Base-by-base conservation (phyloP, 139 green algal species). In the Medakamo hakoo region DNA sequence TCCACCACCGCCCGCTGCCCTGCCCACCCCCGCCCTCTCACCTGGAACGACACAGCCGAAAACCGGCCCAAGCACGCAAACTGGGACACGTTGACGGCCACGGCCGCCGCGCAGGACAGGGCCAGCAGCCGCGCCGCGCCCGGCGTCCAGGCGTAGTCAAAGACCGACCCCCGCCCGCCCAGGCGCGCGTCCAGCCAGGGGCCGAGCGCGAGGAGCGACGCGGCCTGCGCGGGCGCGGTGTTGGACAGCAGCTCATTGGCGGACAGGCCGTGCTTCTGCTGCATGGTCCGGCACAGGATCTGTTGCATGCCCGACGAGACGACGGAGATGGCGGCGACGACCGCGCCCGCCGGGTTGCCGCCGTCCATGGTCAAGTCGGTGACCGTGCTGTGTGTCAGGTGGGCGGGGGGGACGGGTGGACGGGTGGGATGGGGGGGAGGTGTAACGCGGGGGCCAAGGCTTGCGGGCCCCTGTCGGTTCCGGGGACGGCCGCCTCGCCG, bases 31-130 rank as follows among this genome's bases (percentile, higher is more conserved):
- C 48, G 19, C 61, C 49, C 49, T 27, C 28, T 9, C 18, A 62
- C 81, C 80, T 96, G 89, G 74, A 95, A 96, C 2, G 85, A 87
- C 27, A 96, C 83, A 0, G 89, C 89, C 22, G 76, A 84, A 76
- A 96, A 96, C 23, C 88, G 75, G 27, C 89, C 89, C 30, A 96
- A 78, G 78, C 89, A 96, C 73, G 89, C 83, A 75, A 95, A 96
- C 80, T 96, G 88, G 19, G 65, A 81, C 28, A 95, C 72, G 75
- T 96, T 96, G 61, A 95, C 85, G 4, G 80, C 64, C 40, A 96
- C 82, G 4, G 88, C 86, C 26, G 91, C 73, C 0, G 67, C 57
- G 69, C 84, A 96, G 1, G 78, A 90, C 22, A 78, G 5, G 0
- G 64, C 25, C n/a, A 96, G 74, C 32, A 71, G 59, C 0, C 78